Conservation (phyloP, 257 asterid species). For the Cruciata laevipes region DNA sequence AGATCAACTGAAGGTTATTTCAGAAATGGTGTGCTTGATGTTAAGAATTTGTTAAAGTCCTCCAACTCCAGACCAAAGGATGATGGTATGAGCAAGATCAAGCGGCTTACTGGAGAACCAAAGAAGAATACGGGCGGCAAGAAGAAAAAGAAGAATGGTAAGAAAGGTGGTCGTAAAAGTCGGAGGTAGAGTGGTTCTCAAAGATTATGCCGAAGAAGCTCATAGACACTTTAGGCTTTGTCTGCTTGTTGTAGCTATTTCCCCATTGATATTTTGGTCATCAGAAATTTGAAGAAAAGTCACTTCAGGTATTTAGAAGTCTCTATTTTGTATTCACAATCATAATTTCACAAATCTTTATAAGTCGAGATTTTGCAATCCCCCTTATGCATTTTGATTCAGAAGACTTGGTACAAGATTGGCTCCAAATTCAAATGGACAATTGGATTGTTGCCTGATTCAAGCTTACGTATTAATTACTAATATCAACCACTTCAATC, state of each 20-base stretch:
- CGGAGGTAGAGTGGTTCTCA: slow-evolving; percentile 28
- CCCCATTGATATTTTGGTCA: too few relatives aligned
- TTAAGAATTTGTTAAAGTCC: slow-evolving; percentile 46
- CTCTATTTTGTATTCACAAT: background rate
- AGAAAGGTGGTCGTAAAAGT: slow-evolving; percentile 46
- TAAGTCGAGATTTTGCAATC: too few relatives aligned
- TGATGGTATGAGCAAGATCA: slow-evolving; percentile 8
- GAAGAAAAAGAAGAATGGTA: slow-evolving; percentile 48
- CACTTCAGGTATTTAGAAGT: background rate
- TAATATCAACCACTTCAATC: background rate
- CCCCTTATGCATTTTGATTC: too few relatives aligned
- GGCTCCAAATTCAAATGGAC: too few relatives aligned
- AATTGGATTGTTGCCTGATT: too few relatives aligned
- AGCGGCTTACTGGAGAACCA: slow-evolving; percentile 24
- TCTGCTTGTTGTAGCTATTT: background rate
- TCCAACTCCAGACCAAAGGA: slow-evolving; percentile 36
- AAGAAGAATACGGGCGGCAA: slow-evolving; percentile 51
- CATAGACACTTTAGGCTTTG: background rate
- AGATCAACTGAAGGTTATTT: slow-evolving; percentile 63
- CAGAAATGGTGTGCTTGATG: slow-evolving; percentile 83
- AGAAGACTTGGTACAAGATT: too few relatives aligned
- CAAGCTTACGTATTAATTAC: too few relatives aligned
- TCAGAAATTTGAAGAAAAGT: too few relatives aligned
- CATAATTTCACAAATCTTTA: too few relatives aligned
- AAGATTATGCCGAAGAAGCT: background rate